Evolutionary conservation across 257 asterid genomes (phyloP).

Genomic region (Solanum verrucosum): DNA sequence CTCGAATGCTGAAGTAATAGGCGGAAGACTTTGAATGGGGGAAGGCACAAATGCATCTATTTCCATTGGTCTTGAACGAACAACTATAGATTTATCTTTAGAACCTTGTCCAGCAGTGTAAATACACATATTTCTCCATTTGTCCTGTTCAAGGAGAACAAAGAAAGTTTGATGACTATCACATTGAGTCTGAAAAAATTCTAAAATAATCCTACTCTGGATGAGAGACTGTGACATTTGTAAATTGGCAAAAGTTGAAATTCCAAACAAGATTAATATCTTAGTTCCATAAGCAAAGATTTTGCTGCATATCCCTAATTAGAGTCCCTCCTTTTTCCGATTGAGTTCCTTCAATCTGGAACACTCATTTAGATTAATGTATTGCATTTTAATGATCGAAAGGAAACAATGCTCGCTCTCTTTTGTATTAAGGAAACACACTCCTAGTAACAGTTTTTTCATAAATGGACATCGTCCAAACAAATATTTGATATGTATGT

Average conservation of each 20-base stretch:
- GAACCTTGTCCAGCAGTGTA: slow-evolving; percentile 19
- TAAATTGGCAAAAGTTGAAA: not conserved
- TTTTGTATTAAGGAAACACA: not conserved
- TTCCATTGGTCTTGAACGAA: slow-evolving; percentile 10
- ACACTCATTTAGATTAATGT: not conserved
- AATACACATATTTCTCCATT: slow-evolving; percentile 45
- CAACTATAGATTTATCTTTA: slow-evolving; percentile 17
- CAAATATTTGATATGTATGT: not conserved
- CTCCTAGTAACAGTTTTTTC: not conserved
- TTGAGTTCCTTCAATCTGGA: not conserved
- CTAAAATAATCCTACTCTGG: not conserved
- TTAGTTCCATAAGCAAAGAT: not conserved
- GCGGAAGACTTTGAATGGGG: not conserved
- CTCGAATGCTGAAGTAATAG: slow-evolving; percentile 4
- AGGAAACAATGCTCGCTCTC: not conserved
- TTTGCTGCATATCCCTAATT: not conserved
- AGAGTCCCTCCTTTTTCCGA: not conserved
- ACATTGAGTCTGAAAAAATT: not conserved
- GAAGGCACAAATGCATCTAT: not conserved
- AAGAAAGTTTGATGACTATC: not conserved
- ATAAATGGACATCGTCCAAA: not conserved
- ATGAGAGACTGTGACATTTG: not conserved
- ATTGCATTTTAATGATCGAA: not conserved
- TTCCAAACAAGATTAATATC: not conserved
- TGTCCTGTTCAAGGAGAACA: slow-evolving; percentile 35